phyloP scores from a whole-genome alignment of 352 stramenopile species.

The Chrysophaeum taylorii region DNA sequence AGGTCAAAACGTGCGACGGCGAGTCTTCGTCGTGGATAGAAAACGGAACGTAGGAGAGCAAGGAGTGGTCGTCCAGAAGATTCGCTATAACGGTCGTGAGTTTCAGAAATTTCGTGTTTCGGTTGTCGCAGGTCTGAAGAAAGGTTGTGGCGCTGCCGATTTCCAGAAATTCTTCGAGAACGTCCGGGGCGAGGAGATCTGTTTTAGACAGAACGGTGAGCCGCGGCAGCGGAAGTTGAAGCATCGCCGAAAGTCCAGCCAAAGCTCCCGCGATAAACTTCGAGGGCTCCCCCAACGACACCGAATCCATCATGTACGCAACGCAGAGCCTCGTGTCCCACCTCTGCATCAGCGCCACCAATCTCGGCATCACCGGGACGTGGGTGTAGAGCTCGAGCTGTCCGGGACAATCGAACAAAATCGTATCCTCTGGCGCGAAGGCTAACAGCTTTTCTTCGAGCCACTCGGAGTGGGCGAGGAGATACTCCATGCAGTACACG shows the following conservation, averaged over 20 bases:
- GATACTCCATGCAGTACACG: constrained; percentile 99
- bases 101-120: constrained; percentile 17
- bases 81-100: constrained; percentile 24
- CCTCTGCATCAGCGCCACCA: constrained; percentile 66
- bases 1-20: not conserved
- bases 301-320: constrained; percentile 50
- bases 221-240: constrained; percentile 88
- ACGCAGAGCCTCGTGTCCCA: constrained; percentile 82
- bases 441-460: constrained; percentile 74
- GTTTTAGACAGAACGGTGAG: constrained; percentile 98
- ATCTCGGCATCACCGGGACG: constrained; percentile 84
- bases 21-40: constrained; percentile 87
- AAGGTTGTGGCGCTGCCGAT: constrained; percentile 36
- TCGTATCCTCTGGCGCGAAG: constrained; percentile 70
- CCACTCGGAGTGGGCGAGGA: constrained; percentile 96
- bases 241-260: constrained; percentile 93
- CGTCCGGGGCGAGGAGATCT: constrained; percentile 79
- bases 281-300: constrained; percentile 59
- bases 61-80: constrained; percentile 83
- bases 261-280: constrained; percentile 96
- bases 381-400: constrained; percentile 99
- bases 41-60: constrained; percentile 93
- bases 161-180: constrained; percentile 51
- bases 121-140: constrained; percentile 24
- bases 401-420: constrained; percentile 96